Base-by-base conservation (phyloP, 345 rosid genomes). In the Hypericum androsaemum region DNA sequence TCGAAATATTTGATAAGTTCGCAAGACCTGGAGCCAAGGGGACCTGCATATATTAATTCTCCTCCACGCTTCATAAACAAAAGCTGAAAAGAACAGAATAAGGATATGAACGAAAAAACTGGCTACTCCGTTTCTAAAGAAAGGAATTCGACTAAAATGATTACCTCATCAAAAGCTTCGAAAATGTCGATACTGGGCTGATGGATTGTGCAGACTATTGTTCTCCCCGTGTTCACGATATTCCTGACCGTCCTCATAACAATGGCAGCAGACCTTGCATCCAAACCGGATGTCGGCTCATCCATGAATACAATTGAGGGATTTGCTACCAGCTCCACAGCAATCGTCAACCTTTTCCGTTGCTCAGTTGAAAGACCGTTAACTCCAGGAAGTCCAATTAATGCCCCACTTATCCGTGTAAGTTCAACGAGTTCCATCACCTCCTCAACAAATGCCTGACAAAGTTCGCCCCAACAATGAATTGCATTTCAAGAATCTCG, bases 211-310 rank as follows among this genome's bases (percentile, higher is more conserved):
- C 98, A 92, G 43, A 92, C 96, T 44, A 92, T 88, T 47, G 98
- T 92, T 45, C 98, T 71, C 14, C 96, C 98, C 0, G 98, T 92
- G 66, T 88, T 88, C 32, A 85, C 98, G 51, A 83, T 88, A 60
- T 92, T 92, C 69, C 96, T 92, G 45, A 92, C 98, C 58, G 98
- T 92, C 74, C 98, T 81, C 98, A 92, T 92, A 53, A 92, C 98
- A 66, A 88, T 92, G 54, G 98, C 98, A 43, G 98, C 98, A 64
- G 96, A 78, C 56, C 98, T 78, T 52, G 98, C 98, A 74, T 92
- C 98, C 66, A 92, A 67, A 37, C 98, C 95, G 37, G 98, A 84
- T 2, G 98, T 92, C 54, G 98, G 98, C 73, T 92, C 98, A 48
- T 92, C 98, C 95, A 92, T 92, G 70, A 88, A 92, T 48, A 92